These are phyloP conservation scores for Vitis hybrid DNA, from an alignment of 177 flowering plant species.

Conservation along the genomic window DNA sequence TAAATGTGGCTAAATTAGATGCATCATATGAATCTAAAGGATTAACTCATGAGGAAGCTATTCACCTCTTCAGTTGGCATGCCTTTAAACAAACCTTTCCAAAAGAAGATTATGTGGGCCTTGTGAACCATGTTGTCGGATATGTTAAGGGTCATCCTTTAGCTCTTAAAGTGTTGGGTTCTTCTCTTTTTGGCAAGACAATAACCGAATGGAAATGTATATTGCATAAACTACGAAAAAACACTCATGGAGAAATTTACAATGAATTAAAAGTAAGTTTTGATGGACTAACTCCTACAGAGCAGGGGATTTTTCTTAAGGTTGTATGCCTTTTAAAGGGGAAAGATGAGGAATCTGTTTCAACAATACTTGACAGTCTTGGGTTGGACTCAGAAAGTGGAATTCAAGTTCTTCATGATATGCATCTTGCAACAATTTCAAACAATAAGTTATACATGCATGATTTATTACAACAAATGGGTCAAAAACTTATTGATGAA, in stretches of 20 bases:
- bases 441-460: no score
- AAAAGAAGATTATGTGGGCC: not conserved
- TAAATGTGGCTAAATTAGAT: not conserved
- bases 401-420: not conserved
- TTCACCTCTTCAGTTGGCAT: not conserved
- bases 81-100: conserved; percentile 19
- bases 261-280: conserved; percentile 6
- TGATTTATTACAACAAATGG: no score
- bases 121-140: not conserved
- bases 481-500: no score
- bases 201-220: not conserved
- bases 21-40: not conserved
- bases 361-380: conserved; percentile 1
- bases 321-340: not conserved
- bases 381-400: not conserved
- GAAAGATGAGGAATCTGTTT: not conserved
- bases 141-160: conserved; percentile 16
- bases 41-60: no score
- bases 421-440: no score
- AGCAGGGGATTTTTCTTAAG: conserved; percentile 8
- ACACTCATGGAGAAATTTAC: not conserved
- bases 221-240: not conserved
- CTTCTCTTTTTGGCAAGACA: conserved; percentile 2
- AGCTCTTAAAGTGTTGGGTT: conserved; percentile 14
- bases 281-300: not conserved